phyloP scores from a whole-genome alignment of 306 rosid genomes.

The Argentina anserina region DNA sequence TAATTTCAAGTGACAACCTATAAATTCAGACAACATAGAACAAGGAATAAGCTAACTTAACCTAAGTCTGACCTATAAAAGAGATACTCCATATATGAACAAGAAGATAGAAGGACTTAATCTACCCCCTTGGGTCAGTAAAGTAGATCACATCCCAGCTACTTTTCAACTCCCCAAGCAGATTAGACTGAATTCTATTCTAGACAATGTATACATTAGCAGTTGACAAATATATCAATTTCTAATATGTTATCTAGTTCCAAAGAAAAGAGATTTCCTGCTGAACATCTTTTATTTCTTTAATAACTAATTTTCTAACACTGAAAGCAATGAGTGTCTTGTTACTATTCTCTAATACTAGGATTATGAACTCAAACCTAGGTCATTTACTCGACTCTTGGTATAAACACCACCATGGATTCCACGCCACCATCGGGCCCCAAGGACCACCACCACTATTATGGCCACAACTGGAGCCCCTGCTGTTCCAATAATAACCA shows the following conservation, averaged over 20 bases:
- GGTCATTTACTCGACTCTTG: conserved; percentile 51
- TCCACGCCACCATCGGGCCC: conserved; percentile 79
- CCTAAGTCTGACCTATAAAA: conserved; percentile 2
- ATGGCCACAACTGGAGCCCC: conserved; percentile 58
- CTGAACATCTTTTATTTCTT: background rate
- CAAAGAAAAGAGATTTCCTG: conserved; percentile 9
- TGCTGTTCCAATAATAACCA: conserved; percentile 63
- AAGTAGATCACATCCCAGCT: background rate
- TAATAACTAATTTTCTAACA: conserved; percentile 6
- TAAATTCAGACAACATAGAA: background rate
- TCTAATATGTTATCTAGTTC: conserved; percentile 18
- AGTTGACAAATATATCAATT: conserved; percentile 19
- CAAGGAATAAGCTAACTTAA: conserved; percentile 9
- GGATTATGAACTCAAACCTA: conserved; percentile 47
- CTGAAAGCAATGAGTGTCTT: conserved; percentile 13
- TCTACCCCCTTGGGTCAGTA: conserved; percentile 2
- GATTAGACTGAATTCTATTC: background rate
- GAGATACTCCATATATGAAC: background rate
- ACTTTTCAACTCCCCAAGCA: conserved; percentile 3
- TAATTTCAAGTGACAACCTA: background rate
- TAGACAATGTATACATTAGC: background rate
- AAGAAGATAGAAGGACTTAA: background rate
- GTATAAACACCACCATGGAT: conserved; percentile 48
- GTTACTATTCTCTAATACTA: conserved; percentile 28
- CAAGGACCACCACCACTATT: conserved; percentile 66